phyloP scores from a whole-genome alignment of 306 rosid genomes.

The Vicia villosa region DNA sequence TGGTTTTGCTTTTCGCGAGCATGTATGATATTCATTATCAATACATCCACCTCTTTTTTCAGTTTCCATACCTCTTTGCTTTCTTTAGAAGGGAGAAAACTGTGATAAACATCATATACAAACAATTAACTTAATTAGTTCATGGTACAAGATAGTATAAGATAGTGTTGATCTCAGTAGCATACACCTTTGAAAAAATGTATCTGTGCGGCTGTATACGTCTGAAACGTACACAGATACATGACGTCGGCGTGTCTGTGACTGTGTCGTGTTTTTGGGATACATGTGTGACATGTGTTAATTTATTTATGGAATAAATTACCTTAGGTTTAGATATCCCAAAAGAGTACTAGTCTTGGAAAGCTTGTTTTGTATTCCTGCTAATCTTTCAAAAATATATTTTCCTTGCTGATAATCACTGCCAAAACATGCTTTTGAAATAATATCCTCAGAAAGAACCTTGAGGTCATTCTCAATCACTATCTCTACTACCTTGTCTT shows the following conservation, averaged over 20 bases:
- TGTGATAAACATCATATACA: constrained; percentile 11
- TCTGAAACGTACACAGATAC: too few relatives aligned
- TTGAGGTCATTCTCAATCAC: constrained; percentile 35
- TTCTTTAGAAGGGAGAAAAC: constrained; percentile 40
- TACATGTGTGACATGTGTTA: too few relatives aligned
- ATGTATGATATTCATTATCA: constrained; percentile 30
- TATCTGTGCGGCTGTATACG: too few relatives aligned
- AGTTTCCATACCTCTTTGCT: constrained; percentile 34
- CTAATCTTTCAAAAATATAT: constrained; percentile 38
- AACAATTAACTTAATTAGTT: background rate
- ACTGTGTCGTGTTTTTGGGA: too few relatives aligned
- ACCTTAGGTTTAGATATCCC: constrained; percentile 40
- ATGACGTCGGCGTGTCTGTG: too few relatives aligned
- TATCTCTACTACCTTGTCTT: constrained; percentile 26
- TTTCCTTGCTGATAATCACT: constrained; percentile 41
- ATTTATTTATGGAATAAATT: background rate
- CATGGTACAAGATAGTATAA: background rate
- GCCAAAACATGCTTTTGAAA: constrained; percentile 48
- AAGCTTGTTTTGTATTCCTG: constrained; percentile 27
- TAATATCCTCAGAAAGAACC: constrained; percentile 34
- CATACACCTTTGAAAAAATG: too few relatives aligned
- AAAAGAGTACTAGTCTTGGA: constrained; percentile 29
- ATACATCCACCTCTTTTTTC: constrained; percentile 38
- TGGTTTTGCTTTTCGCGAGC: constrained; percentile 25
- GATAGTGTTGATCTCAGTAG: background rate